Evolutionary conservation across 2,329 filamentous ascomycete species (phyloP), one percentile per base, ranked within the genome.

Genomic region (Aureobasidium uvarum): DNA sequence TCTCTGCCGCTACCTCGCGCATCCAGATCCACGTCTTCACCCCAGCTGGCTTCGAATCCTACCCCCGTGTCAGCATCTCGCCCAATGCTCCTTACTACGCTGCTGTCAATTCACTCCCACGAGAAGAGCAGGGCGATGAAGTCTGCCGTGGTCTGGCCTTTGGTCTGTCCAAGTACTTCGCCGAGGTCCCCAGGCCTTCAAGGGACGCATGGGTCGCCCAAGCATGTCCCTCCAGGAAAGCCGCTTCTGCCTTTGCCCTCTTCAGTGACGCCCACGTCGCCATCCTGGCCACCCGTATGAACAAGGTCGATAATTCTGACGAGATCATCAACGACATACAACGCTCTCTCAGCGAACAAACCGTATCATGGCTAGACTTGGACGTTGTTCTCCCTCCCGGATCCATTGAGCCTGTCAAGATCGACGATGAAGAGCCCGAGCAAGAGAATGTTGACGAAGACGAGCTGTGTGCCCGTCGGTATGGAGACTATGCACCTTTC

Each of bases 81-180:
- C 95, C 95, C 51, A 96, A 90, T 73, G 96, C 94, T 54, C 87
- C 92, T 60, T 89, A 96, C 73, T 98, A 98, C 77, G 85, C 87
- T 70, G 94, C 93, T 64, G 95, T 99, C 76, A 88, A 91, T 75
- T 87, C 93, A 75, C 84, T 99, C 50, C 92, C 95, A 48, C 89
- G 92, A 74, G 94, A 97, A 75, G 92, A 93, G 77, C 95, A 98
- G 80, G 94, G 94, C 72, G 94, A 98, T 76, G 94, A 98, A 77
- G 84, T 96, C 69, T 96, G 90, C 78, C 88, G 95, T 52, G 95
- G 89, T 20, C 84, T 99, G 65, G 95, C 94, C 55, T 96, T 98
- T 77, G 92, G 91, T 65, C 83, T 99, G 70, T 89, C 89, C 81
- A 97, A 96, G 76, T 99, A 97, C 81, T 98, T 97, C 75, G 85